These are phyloP conservation scores for Beauveria brongniartii DNA, from an alignment of 2,329 filamentous ascomycete species.

Conservation along the genomic window DNA sequence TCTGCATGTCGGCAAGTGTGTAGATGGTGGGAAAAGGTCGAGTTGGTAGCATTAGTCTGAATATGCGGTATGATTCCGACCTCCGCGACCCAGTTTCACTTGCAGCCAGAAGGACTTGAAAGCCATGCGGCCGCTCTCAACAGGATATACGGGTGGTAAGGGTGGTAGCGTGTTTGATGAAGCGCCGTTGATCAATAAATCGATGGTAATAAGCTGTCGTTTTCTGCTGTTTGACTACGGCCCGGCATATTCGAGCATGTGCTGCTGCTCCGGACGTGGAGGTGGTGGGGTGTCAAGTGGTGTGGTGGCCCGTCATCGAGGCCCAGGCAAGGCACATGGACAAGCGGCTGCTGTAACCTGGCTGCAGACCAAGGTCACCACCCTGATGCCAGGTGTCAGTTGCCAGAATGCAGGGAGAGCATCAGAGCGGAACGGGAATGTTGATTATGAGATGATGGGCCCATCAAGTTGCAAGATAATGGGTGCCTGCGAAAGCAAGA, in stretches of 20 bases:
- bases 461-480: neutral
- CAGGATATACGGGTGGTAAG: neutral
- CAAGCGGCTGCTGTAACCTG: slow-evolving; percentile 3
- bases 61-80: neutral
- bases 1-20: neutral
- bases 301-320: neutral
- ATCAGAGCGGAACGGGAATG: neutral
- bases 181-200: neutral
- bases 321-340: neutral
- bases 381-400: neutral
- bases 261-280: neutral
- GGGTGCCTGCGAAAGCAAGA: neutral
- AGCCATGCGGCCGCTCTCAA: neutral
- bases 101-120: neutral
- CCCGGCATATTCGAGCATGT: neutral
- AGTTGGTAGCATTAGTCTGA: neutral
- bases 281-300: neutral
- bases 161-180: slow-evolving; percentile 5
- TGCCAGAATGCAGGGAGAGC: neutral
- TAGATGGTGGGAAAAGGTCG: neutral
- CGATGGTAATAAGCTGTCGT: neutral
- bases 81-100: slow-evolving; percentile 2
- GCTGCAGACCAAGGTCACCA: neutral
- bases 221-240: neutral
- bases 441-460: neutral